Evolutionary conservation across 2,329 filamentous ascomycete species (phyloP).

Genomic region (Cladosporium sp.): DNA sequence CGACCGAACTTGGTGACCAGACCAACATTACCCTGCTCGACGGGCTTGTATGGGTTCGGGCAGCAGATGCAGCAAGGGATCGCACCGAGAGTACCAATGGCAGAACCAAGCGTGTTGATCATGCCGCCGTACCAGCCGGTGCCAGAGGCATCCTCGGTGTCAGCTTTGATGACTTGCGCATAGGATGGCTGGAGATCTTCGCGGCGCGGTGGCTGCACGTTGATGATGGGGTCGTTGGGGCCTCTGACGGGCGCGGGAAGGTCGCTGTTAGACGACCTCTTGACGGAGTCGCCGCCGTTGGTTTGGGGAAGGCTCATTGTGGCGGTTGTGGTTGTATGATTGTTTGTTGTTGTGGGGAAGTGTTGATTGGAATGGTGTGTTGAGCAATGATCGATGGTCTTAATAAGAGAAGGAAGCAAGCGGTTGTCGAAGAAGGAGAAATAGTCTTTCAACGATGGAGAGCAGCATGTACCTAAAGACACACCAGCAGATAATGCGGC

Average conservation of each 20-base stretch:
- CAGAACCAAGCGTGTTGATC: constrained; percentile 74
- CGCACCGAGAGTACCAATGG: constrained; percentile 77
- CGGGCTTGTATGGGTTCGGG: constrained; percentile 90
- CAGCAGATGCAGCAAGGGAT: constrained; percentile 89
- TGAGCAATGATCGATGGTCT: neutral
- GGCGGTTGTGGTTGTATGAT: neutral
- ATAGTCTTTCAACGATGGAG: neutral
- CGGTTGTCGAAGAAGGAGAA: neutral
- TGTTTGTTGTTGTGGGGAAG: constrained; percentile 2
- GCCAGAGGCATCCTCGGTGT: constrained; percentile 63
- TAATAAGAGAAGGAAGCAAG: neutral
- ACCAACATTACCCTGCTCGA: constrained; percentile 90
- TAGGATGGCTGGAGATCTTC: constrained; percentile 78
- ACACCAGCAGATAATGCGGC: neutral
- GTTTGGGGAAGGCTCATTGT: constrained; percentile 16
- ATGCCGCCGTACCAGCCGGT: constrained; percentile 81
- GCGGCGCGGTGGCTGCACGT: constrained; percentile 75
- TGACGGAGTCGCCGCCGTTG: constrained; percentile 14
- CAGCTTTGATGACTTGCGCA: constrained; percentile 63
- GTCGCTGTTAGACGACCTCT: neutral
- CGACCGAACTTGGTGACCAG: constrained; percentile 93
- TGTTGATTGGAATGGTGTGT: neutral
- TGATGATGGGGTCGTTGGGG: constrained; percentile 39
- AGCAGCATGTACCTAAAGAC: neutral
- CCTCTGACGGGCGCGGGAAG: neutral